Conservation (phyloP, 805 yeast genomes). For the Saccharomyces eubayanus region DNA sequence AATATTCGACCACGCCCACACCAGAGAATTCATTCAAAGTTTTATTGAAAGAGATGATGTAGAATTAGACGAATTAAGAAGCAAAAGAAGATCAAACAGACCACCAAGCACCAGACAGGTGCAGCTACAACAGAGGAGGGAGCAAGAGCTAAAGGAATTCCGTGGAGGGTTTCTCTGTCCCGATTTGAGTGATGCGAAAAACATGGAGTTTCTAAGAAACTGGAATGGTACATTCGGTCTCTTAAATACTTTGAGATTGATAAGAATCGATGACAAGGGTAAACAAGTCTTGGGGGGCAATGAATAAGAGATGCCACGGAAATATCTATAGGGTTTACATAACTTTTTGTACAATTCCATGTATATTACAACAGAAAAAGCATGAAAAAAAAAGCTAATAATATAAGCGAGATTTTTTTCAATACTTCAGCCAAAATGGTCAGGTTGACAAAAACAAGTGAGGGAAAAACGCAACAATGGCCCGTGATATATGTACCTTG, state of each 20-base stretch:
- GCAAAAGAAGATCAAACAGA: slow-evolving; percentile 75
- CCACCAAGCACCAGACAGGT: slow-evolving; percentile 71
- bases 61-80: slow-evolving; percentile 56
- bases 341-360: neutral
- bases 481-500: slow-evolving; percentile 15
- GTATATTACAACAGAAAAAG: neutral
- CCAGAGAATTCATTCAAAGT: slow-evolving; percentile 51
- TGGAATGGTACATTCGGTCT: slow-evolving; percentile 89
- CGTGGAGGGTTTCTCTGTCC: slow-evolving; percentile 66
- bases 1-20: slow-evolving; percentile 47
- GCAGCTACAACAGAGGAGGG: slow-evolving; percentile 50
- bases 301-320: neutral
- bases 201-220: slow-evolving; percentile 49
- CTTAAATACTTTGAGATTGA: slow-evolving; percentile 49
- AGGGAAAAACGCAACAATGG: slow-evolving; percentile 8
- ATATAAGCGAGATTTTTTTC: neutral
- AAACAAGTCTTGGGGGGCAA: slow-evolving; percentile 20
- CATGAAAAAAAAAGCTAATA: neutral
- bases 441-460: neutral
- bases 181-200: slow-evolving; percentile 52
- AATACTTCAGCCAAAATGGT: neutral
- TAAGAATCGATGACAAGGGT: slow-evolving; percentile 27
- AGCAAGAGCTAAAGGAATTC: slow-evolving; percentile 54
- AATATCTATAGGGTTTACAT: neutral
- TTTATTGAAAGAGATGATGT: slow-evolving; percentile 64